phyloP scores from a whole-genome alignment of 257 asterid species.

The Cinchona pubescens region DNA sequence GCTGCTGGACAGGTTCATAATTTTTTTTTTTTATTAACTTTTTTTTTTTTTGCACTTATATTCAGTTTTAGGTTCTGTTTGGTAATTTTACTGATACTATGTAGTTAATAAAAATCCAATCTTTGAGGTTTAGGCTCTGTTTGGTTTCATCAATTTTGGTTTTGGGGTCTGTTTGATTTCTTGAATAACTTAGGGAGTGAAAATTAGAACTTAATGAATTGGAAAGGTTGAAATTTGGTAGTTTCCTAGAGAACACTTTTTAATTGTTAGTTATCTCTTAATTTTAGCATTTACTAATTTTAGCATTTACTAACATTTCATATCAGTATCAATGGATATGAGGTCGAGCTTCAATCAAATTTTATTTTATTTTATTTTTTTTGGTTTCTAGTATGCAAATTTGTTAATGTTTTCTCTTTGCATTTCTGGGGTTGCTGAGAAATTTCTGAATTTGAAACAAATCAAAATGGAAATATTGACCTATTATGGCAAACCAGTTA shows the following conservation, averaged over 20 bases:
- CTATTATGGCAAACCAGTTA: no score
- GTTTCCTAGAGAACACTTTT: neutral
- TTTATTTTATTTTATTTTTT: no score
- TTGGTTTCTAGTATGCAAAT: neutral
- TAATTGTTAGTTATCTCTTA: neutral
- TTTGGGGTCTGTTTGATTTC: neutral
- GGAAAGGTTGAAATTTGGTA: neutral
- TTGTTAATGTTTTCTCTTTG: neutral
- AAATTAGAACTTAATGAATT: neutral
- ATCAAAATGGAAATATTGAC: no score
- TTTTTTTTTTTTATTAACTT: no score
- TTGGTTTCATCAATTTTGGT: neutral
- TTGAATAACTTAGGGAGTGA: neutral
- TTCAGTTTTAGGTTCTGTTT: neutral
- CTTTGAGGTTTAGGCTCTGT: neutral
- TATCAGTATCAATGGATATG: no score
- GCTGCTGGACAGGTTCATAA: constrained; percentile 76
- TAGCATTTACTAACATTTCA: no score
- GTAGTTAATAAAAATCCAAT: neutral
- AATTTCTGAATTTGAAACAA: neutral
- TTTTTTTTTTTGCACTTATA: no score
- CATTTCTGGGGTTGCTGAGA: neutral
- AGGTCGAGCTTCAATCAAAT: neutral
- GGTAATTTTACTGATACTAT: neutral
- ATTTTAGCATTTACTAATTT: neutral